Percentiles rank a stretch among this genome's conserved stretches.
These are phyloP conservation scores for Termitomyces sp. DNA, from an alignment of 768 basidiomycete species.

Conservation along the genomic window DNA sequence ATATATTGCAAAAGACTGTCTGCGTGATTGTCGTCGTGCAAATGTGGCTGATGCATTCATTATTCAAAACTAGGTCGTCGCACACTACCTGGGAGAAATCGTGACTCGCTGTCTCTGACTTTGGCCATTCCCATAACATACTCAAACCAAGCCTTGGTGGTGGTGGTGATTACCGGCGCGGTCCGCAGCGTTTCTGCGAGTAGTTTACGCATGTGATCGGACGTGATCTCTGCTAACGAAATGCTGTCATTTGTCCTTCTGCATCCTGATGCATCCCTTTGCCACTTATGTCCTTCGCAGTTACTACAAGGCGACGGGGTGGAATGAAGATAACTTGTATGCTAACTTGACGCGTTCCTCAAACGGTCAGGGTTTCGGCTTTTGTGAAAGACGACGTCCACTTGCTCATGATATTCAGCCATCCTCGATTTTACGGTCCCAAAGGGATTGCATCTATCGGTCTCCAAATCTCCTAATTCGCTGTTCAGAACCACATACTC, in stretches of 20 bases:
- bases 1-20: too few species aligned
- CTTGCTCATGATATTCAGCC: slow-evolving; percentile 38
- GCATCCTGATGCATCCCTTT: slow-evolving; percentile 67
- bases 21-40: too few species aligned
- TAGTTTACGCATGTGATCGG: neutral
- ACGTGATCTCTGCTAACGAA: neutral
- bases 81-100: too few species aligned
- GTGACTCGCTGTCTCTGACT: too few species aligned
- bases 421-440: slow-evolving; percentile 91
- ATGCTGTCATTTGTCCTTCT: neutral
- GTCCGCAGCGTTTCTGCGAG: too few species aligned
- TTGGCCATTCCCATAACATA: too few species aligned
- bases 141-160: too few species aligned
- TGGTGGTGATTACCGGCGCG: too few species aligned
- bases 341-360: slow-evolving; percentile 87
- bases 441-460: slow-evolving; percentile 67
- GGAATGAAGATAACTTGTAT: slow-evolving; percentile 96
- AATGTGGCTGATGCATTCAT: too few species aligned
- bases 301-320: slow-evolving; percentile 90
- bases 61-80: too few species aligned
- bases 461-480: slow-evolving; percentile 85
- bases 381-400: neutral
- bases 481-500: slow-evolving; percentile 88
- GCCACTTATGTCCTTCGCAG: slow-evolving; percentile 82
- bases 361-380: slow-evolving; percentile 45